These are phyloP conservation scores for Prunus kanzakura DNA, from an alignment of 306 rosid genomes.

Conservation along the genomic window DNA sequence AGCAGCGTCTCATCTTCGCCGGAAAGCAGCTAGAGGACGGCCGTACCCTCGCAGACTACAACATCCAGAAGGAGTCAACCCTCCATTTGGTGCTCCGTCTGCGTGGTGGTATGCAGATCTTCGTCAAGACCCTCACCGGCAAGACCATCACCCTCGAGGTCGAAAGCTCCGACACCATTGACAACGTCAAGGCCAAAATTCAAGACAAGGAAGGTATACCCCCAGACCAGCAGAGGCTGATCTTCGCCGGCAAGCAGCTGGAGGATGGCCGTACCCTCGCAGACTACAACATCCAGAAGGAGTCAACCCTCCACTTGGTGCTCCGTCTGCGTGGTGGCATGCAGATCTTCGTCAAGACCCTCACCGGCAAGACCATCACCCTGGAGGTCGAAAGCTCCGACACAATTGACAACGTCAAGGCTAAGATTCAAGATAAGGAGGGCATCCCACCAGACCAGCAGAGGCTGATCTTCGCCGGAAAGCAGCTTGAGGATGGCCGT, in stretches of 20 bases:
- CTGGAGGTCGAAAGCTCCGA: conserved; percentile 32
- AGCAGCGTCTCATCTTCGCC: conserved; percentile 28
- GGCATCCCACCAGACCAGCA: conserved; percentile 34
- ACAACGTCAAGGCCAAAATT: conserved; percentile 36
- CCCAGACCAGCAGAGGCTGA: conserved; percentile 30
- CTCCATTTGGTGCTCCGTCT: conserved; percentile 39
- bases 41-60: conserved; percentile 27
- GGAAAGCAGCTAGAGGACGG: conserved; percentile 39
- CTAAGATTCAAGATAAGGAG: conserved; percentile 34
- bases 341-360: conserved; percentile 44
- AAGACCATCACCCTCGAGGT: conserved; percentile 38
- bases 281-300: conserved; percentile 37
- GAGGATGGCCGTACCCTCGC: conserved; percentile 32
- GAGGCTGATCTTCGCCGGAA: conserved; percentile 27
- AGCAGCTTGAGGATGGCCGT: conserved; percentile 32
- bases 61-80: conserved; percentile 38
- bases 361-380: conserved; percentile 36
- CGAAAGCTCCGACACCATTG: conserved; percentile 31
- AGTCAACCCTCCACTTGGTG: conserved; percentile 34
- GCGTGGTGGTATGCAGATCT: conserved; percentile 54
- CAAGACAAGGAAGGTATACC: conserved; percentile 36
- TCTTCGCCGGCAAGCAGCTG: conserved; percentile 33
- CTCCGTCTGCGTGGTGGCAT: conserved; percentile 39
- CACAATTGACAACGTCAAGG: conserved; percentile 33
- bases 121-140: conserved; percentile 33